Conservation (phyloP, 192 early-diverging fungal species). For the Mortierella alpina region DNA sequence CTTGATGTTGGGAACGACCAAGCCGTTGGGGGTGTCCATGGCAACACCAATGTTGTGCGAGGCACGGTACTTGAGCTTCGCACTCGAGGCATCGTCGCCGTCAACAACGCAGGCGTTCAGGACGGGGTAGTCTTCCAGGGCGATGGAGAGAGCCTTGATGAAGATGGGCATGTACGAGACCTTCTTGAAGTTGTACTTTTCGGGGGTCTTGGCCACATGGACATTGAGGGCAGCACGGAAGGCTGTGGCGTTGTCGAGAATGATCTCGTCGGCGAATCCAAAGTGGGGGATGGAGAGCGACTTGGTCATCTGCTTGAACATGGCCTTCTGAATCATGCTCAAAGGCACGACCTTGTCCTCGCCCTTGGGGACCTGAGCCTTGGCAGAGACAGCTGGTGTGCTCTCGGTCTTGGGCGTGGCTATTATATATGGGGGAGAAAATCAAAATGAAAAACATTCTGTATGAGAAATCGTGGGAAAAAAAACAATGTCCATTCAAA, state of each 20-base stretch:
- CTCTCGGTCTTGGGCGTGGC: constrained; percentile 31
- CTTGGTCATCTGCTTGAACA: constrained; percentile 96
- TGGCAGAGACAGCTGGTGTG: constrained; percentile 30
- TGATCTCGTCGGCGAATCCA: constrained; percentile 92
- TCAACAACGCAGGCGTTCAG: constrained; percentile 80
- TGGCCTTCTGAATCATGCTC: constrained; percentile 91
- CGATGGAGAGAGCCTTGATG: constrained; percentile 89
- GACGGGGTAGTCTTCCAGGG: constrained; percentile 85
- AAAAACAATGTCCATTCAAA: not conserved
- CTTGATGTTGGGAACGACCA: constrained; percentile 96
- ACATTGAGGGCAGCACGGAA: constrained; percentile 77
- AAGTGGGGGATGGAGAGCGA: constrained; percentile 95
- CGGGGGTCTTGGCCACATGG: constrained; percentile 61
- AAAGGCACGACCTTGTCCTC: constrained; percentile 75
- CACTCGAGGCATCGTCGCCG: constrained; percentile 55
- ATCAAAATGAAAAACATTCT: not conserved
- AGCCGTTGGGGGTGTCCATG: constrained; percentile 96
- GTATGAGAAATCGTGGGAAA: not conserved
- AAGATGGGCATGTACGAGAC: constrained; percentile 96
- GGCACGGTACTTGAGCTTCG: constrained; percentile 77
- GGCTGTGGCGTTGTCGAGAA: constrained; percentile 73
- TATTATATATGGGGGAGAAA: not conserved
- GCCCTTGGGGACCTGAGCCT: constrained; percentile 40
- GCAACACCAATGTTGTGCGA: constrained; percentile 95
- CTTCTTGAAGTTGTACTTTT: constrained; percentile 70